A percentile compares a stretch with the other conserved stretches of the same genome.
phyloP scores from a whole-genome alignment of 2,329 filamentous ascomycete species.

The Apiospora aurea region DNA sequence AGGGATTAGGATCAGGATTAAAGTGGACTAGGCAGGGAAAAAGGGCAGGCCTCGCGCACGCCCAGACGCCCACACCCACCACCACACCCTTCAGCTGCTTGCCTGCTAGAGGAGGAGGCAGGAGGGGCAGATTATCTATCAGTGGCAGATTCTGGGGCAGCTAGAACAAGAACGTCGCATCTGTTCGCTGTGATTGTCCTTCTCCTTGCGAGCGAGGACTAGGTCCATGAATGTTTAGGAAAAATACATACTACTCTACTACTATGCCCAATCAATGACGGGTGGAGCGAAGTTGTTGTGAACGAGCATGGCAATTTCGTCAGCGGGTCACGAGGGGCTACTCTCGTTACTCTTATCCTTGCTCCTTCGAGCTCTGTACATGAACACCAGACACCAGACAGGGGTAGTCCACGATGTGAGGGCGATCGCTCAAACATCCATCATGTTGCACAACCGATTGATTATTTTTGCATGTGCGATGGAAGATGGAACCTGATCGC shows the following conservation, averaged over 20 bases:
- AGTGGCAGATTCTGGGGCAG: background rate
- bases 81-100: background rate
- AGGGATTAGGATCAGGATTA: background rate
- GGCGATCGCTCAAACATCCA: conserved; percentile 11
- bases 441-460: background rate
- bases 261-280: background rate
- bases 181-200: too few relatives aligned
- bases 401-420: conserved; percentile 13
- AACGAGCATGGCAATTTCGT: conserved; percentile 9
- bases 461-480: background rate
- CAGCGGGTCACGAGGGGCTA: conserved; percentile 9
- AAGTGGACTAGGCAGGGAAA: background rate
- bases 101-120: background rate
- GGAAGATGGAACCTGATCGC: conserved; percentile 8
- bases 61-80: background rate
- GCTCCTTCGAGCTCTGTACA: conserved; percentile 7
- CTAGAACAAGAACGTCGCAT: background rate
- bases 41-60: background rate
- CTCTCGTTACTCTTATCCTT: background rate
- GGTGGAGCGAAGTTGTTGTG: background rate
- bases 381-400: conserved; percentile 14
- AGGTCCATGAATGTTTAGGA: background rate
- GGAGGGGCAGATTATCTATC: background rate
- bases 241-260: background rate
- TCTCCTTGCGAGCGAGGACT: background rate